A percentile compares a stretch with the other conserved stretches of the same genome.
These are phyloP conservation scores for Ramaria sp. DNA, from an alignment of 768 basidiomycete genomes.

Conservation along the genomic window DNA sequence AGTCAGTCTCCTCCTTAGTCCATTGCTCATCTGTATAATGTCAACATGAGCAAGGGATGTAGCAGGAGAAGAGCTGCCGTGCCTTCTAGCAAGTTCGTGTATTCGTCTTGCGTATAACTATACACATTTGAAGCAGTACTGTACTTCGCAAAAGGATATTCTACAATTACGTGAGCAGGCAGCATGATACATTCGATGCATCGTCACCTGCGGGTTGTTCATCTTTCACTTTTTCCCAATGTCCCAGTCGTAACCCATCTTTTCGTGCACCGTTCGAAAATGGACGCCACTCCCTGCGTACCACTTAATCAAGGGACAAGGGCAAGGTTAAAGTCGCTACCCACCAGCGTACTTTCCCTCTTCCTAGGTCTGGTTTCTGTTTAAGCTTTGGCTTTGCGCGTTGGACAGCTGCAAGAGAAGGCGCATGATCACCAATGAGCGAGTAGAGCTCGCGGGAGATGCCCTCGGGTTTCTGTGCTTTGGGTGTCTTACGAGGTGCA, in stretches of 20 bases:
- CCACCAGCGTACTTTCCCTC: constrained; percentile 64
- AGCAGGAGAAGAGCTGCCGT: constrained; percentile 8
- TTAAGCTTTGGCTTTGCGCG: constrained; percentile 76
- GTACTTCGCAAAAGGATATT: constrained; percentile 78
- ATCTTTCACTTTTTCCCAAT: constrained; percentile 68
- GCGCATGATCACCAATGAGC: constrained; percentile 89
- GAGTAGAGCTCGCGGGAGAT: constrained; percentile 90
- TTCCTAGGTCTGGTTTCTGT: constrained; percentile 70
- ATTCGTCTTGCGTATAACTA: constrained; percentile 81
- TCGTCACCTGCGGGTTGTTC: constrained; percentile 46
- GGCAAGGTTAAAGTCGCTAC: constrained; percentile 3
- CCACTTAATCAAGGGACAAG: background rate
- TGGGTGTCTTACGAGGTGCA: constrained; percentile 35
- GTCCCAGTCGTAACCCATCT: constrained; percentile 59
- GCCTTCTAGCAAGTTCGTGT: constrained; percentile 71
- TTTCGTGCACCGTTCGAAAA: constrained; percentile 67
- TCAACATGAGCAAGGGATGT: background rate
- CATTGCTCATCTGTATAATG: constrained; percentile 57
- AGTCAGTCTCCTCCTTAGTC: constrained; percentile 90
- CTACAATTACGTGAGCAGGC: constrained; percentile 23
- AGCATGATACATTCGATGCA: no score
- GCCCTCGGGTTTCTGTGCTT: constrained; percentile 69
- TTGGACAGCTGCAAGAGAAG: constrained; percentile 63
- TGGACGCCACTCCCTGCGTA: constrained; percentile 58
- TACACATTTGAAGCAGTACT: constrained; percentile 55